Evolutionary conservation across 2,329 filamentous ascomycete species (phyloP), one percentile per base, ranked within the genome.

Genomic region (Fusarium falciforme): DNA sequence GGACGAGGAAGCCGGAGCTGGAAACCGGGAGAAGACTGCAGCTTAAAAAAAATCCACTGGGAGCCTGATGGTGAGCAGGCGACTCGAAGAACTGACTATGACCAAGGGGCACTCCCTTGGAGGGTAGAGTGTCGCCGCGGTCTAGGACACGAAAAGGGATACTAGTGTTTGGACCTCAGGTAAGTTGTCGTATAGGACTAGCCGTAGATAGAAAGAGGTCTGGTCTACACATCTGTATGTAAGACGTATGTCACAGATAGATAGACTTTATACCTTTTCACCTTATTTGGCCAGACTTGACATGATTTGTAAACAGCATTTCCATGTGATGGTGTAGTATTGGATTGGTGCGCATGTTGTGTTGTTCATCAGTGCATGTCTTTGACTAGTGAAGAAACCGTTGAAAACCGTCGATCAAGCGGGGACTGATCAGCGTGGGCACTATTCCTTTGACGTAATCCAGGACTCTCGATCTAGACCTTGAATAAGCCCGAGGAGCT

Each of bases 1-100:
- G 20, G 76, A 80, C 22, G 73, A 77, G 9, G 76, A 77, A 47
- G 67, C 62, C 1, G 61, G 71, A 1, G 54, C 54, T 7, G 42
- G 59, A 33, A 29, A 5, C 31, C 22, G 31, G 3, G 70, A 73
- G 38, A 71, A 72, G 52, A 10, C 16, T 1, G 20, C 59, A 11
- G 25, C 60, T 20, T 69, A n/a, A n/a, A n/a, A n/a, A n/a, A n/a
- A n/a, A 54, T 8, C 20, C 4, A 14, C 8, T 16, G 6, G 44
- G 6, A 66, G 44, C 20, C 57, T 60, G 44, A 62, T 36, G 57
- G 31, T 66, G 57, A 58, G 62, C 44, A 54, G 44, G 60, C 42
- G 22, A 49, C 60, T 52, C 16, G 29, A 47, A 33, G n/a, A 31
- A n/a, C 47, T 16, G 29, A 22, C 27, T n/a, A 54, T 9, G 31